These are phyloP conservation scores for Ettlia oleoabundans DNA, from an alignment of 139 green algal genomes.

Conservation along the genomic window DNA sequence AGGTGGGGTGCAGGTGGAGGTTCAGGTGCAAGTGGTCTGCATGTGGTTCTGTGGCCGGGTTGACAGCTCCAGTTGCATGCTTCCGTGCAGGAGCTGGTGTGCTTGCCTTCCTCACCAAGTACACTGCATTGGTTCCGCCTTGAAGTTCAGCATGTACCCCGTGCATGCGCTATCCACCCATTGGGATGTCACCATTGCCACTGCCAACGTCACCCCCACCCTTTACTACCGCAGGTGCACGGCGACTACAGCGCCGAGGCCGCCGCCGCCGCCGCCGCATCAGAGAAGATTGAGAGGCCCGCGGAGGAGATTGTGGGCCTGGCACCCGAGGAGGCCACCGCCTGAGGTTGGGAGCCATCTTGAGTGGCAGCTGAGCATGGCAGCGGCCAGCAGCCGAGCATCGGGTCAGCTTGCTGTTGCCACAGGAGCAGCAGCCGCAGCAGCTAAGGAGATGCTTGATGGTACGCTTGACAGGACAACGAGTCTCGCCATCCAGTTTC, in stretches of 20 bases:
- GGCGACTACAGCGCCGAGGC: conserved; percentile 86
- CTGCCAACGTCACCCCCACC: neutral
- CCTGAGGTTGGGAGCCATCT: neutral
- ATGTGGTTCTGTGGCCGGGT: neutral
- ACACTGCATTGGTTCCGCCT: no score
- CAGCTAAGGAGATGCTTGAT: no score
- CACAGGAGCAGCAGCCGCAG: no score
- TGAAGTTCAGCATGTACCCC: no score
- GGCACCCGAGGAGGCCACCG: conserved; percentile 39
- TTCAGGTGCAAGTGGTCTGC: neutral
- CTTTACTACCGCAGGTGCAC: conserved; percentile 58
- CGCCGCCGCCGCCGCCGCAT: conserved; percentile 33
- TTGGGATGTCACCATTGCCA: no score
- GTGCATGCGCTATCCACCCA: no score
- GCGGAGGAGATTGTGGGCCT: conserved; percentile 46
- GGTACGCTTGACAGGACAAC: no score
- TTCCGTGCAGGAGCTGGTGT: no score
- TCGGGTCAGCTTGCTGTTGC: neutral
- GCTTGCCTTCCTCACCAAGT: no score
- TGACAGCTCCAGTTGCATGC: no score
- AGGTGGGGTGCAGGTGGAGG: neutral
- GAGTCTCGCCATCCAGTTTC: no score
- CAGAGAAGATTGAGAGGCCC: conserved; percentile 51
- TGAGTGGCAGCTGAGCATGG: neutral
- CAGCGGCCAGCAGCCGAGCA: neutral